A percentile compares a stretch with the other conserved stretches of the same genome.
These are phyloP conservation scores for Cladorrhinum sp. DNA, from an alignment of 2,329 filamentous ascomycete species.

Conservation along the genomic window DNA sequence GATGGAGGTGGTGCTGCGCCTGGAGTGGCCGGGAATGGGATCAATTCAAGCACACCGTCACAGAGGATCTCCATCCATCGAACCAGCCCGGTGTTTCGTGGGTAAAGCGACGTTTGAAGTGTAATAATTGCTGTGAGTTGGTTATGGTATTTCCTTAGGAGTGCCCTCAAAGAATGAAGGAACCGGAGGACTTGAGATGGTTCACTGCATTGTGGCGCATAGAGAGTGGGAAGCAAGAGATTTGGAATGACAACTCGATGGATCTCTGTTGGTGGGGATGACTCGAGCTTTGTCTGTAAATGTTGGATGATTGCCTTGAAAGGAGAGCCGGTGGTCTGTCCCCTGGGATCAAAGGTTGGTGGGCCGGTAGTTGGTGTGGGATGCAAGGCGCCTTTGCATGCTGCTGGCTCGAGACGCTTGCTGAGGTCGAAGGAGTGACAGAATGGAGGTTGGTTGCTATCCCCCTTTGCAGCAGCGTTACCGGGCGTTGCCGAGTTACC, in stretches of 20 bases:
- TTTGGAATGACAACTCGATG: constrained; percentile 84
- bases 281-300: constrained; percentile 53
- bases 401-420: constrained; percentile 54
- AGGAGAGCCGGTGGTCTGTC: constrained; percentile 41
- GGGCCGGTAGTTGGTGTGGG: constrained; percentile 51
- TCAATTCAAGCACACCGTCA: constrained; percentile 84
- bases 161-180: constrained; percentile 70
- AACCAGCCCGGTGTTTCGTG: constrained; percentile 69
- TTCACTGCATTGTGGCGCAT: constrained; percentile 65
- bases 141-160: constrained; percentile 65
- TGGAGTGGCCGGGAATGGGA: constrained; percentile 61
- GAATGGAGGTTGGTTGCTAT: constrained; percentile 44
- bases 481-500: constrained; percentile 44
- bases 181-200: constrained; percentile 76
- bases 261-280: constrained; percentile 57
- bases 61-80: constrained; percentile 82
- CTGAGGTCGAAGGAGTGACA: constrained; percentile 72
- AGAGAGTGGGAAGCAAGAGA: constrained; percentile 81
- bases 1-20: constrained; percentile 52
- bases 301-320: constrained; percentile 63
- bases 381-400: constrained; percentile 49
- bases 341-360: constrained; percentile 22
- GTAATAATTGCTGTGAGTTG: constrained; percentile 72
- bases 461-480: constrained; percentile 19
- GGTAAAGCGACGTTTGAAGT: constrained; percentile 75